Base-by-base conservation (phyloP, 2,329 filamentous ascomycete genomes). In the Periconia sp. region DNA sequence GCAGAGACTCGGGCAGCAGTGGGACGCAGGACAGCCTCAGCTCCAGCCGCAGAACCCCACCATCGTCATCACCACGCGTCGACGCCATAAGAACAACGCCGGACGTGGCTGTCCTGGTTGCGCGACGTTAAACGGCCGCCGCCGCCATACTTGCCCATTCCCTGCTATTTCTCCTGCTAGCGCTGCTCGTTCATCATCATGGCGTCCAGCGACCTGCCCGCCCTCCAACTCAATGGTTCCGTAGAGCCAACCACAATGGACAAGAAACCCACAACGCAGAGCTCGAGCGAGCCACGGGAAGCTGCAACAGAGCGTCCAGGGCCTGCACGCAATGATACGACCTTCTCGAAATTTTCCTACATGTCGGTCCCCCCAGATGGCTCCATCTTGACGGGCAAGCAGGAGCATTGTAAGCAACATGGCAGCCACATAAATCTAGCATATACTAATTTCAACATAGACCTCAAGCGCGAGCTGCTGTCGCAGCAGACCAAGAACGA, bases 381-480 rank as follows among this genome's bases (percentile, higher is more conserved):
- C 16, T 80, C 81, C 36, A 73, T 86, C 52, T 74, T 99, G 66
- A 96, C 92, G 0, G 94, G 94, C 56, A 97, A 96, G 75, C 92
- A 99, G 79, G 94, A 99, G 71, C 94, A 99, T 70, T 99, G 91
- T 95, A 70, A 61, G 86, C 47, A 26, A 26, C 36, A 17, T 37
- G 22, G 30, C 30, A 25, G 13, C 30, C 32, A 5, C 22, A 30
- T 16, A 9, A n/a, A 24, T 31, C 26, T 35, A 11, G 9, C 10
- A 33, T 23, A 21, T n/a, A 31, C 46, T 60, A 17, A 59, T 47
- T 19, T 11, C 5, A 13, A 6, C 11, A 21, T 65, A 95, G 91
- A 99, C 68, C 85, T 99, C 57, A 99, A 99, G 75, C 86, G 94
- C 65, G 94, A 99, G 71, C 86, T 99, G 63, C 85, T 99, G 51